A percentile compares a stretch with the other conserved stretches of the same genome.
phyloP scores from a whole-genome alignment of 331 rosid species.

The Arachis monticola region DNA sequence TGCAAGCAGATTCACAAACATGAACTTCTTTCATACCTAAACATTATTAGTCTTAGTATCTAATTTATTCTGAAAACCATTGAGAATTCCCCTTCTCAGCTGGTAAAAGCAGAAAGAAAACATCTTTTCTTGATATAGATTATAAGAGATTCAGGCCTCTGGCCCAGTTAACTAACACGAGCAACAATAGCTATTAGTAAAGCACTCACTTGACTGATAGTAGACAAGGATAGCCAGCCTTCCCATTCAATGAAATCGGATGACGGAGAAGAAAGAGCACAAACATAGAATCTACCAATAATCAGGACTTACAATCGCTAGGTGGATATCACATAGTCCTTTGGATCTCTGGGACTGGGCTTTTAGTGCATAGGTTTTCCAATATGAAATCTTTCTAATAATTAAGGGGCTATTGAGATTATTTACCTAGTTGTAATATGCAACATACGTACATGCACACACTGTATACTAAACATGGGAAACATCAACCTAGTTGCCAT shows the following conservation, averaged over 20 bases:
- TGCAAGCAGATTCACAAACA: background rate
- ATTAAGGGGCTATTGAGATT: background rate
- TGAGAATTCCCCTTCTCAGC: background rate
- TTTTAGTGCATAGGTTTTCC: background rate
- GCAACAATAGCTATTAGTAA: background rate
- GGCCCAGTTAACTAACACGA: background rate
- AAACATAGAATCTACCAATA: background rate
- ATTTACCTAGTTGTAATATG: conserved; percentile 5
- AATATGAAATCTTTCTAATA: background rate
- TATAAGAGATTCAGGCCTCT: conserved; percentile 3
- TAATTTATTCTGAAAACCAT: background rate
- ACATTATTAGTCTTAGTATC: background rate
- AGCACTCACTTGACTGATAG: background rate
- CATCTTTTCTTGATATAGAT: background rate
- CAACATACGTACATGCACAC: background rate
- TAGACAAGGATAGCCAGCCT: conserved; percentile 3
- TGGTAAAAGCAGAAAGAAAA: background rate
- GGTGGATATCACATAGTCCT: background rate
- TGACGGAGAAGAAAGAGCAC: background rate
- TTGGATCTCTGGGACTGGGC: background rate
- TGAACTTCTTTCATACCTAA: background rate
- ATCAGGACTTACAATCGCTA: background rate
- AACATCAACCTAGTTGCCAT: background rate
- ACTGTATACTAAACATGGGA: background rate
- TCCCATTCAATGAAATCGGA: background rate